Evolutionary conservation across 345 rosid genomes (phyloP), one percentile per base, ranked within the genome.

Genomic region (Euclidium syriacum): DNA sequence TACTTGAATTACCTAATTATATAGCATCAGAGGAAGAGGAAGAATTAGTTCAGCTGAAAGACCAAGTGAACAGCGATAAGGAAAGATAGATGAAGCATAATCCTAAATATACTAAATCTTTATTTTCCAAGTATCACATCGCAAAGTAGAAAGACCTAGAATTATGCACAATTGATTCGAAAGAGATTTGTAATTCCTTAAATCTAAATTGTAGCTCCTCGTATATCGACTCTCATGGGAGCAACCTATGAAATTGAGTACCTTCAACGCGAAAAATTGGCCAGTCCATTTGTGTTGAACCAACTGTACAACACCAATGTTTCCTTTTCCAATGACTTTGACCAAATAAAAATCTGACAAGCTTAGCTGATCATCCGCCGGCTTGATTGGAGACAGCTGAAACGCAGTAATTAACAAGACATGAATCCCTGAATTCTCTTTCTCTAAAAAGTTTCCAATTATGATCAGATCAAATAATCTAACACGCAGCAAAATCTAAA

Each of bases 231-330:
- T 50, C 12, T 29, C 12, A 10, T 18, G 24, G 4, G n/a, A n/a
- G 39, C 32, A 17, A 29, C 4, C 24, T 7, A 7, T 11, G 24
- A 18, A 29, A 8, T n/a, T 26, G 7, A 39, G 17, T 55, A 91
- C 98, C 95, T 92, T 92, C 57, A 92, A 75, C 10, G 98, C 97
- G 33, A 92, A 89, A 66, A 92, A 89, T 27, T 83, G 95, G 54
- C 83, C 85, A 40, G 89, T 82, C 95, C 95, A 92, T 71, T 92
- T 92, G 79, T 92, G 98, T 60, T 84, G 98, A 72, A 92, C 98
- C 74, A 92, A 70, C 40, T 92, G 98, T 29, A 92, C 98, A 52
- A 75, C 82, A 52, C 98, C 98, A 49, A 97, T 87, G 68, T 79
- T 87, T 55, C 98, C 98, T 78, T 92, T 92, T 1, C 98, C 98